phyloP scores from a whole-genome alignment of 2,329 filamentous ascomycete genomes.

The Pseudogymnoascus sp. region DNA sequence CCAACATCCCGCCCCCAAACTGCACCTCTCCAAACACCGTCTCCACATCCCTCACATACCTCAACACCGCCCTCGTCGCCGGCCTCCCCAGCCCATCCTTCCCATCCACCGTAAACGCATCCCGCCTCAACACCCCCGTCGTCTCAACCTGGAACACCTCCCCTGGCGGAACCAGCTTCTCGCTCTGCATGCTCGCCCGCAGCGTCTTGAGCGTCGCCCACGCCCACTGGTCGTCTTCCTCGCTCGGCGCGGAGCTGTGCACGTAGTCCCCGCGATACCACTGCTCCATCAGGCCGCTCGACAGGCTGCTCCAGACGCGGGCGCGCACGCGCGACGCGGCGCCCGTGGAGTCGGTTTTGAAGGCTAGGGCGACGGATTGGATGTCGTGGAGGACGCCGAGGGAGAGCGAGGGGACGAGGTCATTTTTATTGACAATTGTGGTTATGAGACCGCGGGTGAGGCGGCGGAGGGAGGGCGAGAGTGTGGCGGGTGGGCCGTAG shows the following conservation, averaged over 20 bases:
- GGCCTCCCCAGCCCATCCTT: slow-evolving; percentile 47
- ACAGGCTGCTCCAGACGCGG: slow-evolving; percentile 57
- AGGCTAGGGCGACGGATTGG: slow-evolving; percentile 61
- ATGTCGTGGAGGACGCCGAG: slow-evolving; percentile 68
- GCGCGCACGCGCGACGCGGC: slow-evolving; percentile 59
- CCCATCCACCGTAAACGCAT: slow-evolving; percentile 45
- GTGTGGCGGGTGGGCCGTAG: slow-evolving; percentile 65
- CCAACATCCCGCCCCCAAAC: slow-evolving; percentile 66
- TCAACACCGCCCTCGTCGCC: slow-evolving; percentile 60
- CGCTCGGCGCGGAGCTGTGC: slow-evolving; percentile 25
- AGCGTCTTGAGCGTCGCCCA: slow-evolving; percentile 58
- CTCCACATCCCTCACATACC: slow-evolving; percentile 64
- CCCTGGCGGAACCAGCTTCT: slow-evolving; percentile 65
- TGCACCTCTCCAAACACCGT: slow-evolving; percentile 59
- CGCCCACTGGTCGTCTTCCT: slow-evolving; percentile 61
- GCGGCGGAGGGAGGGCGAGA: slow-evolving; percentile 60
- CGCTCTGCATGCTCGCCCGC: slow-evolving; percentile 57
- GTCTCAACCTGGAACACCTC: slow-evolving; percentile 68
- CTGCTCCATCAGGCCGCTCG: slow-evolving; percentile 51
- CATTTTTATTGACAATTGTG: slow-evolving; percentile 62
- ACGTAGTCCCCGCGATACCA: slow-evolving; percentile 44
- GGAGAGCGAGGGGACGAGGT: slow-evolving; percentile 66
- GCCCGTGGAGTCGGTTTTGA: slow-evolving; percentile 61
- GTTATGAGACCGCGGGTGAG: slow-evolving; percentile 68
- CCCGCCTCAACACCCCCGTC: slow-evolving; percentile 56